Conservation (phyloP, 345 rosid species). For the Brassica juncea region DNA sequence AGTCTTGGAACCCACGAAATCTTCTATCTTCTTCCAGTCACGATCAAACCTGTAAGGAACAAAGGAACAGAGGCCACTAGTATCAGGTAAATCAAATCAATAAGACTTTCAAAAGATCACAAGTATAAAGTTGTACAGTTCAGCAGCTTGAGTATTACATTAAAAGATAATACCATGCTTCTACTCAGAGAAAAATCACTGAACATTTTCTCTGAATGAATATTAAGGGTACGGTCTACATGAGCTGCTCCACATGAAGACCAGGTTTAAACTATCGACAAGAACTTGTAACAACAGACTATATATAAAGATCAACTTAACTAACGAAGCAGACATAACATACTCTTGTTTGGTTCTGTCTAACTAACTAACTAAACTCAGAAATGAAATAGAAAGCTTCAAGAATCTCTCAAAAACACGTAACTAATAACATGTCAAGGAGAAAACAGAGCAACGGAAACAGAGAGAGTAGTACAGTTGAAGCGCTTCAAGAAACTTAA, state of each 20-base stretch:
- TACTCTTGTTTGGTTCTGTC: not conserved
- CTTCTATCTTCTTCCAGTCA: slow-evolving; percentile 98
- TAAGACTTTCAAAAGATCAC: not conserved
- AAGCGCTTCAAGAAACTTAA: slow-evolving; percentile 98
- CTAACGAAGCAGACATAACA: not conserved
- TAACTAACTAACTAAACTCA: not conserved
- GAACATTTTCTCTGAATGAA: not conserved
- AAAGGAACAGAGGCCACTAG: slow-evolving; percentile 17
- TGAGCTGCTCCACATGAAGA: not conserved
- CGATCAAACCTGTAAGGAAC: slow-evolving; percentile 72
- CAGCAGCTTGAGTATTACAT: not conserved
- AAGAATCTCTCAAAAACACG: not conserved
- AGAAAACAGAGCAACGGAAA: not conserved
- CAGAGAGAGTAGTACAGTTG: slow-evolving; percentile 54
- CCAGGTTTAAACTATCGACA: not conserved
- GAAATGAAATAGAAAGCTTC: not conserved
- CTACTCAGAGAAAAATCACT: not conserved
- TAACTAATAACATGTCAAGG: not conserved
- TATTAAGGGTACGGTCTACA: not conserved
- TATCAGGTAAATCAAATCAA: not conserved
- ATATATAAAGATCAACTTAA: not conserved
- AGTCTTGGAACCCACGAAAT: slow-evolving; percentile 96
- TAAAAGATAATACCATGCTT: not conserved
- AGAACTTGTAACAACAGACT: not conserved
- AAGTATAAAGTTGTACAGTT: no score